Evolutionary conservation across 2,329 filamentous ascomycete genomes (phyloP), one percentile per base, ranked within the genome.

Genomic region (Macroventuria anomochaeta): DNA sequence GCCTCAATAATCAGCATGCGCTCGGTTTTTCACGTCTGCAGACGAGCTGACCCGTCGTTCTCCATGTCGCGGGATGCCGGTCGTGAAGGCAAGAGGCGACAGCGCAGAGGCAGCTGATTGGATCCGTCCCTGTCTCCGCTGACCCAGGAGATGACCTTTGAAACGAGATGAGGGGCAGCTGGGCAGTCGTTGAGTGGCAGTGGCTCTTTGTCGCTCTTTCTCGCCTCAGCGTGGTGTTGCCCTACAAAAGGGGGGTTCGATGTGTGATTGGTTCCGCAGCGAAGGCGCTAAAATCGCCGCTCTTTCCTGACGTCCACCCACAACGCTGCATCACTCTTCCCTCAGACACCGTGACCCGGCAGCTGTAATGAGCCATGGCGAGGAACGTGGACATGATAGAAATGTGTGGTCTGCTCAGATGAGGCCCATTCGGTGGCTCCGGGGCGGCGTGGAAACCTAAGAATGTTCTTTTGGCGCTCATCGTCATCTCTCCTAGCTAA

Each of bases 111-210:
- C 37, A 40, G 52, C 62, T 60, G 60, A 70, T 70, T 72, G 68
- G 67, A 15, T 23, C 28, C 26, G 46, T 53, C 17, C 31, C 32
- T 38, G 21, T 28, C 55, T 39, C 50, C 49, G 50, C 36, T 37
- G 37, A 44, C 46, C 54, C 46, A 54, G 54, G 15, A 29, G 51
- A 41, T 23, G 40, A 43, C 47, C 41, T 18, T 40, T 34, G 52
- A 63, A 62, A 63, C 59, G 61, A 71, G 62, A 73, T 71, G 67
- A 71, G 61, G 61, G 54, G 58, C 59, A 63, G 62, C 43, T 61
- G 62, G 53, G 43, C 49, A 37, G 42, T 34, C 33, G 37, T 46
- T 62, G 48, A 68, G 64, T 68, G 68, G 67, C 50, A 53, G 57
- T 53, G 48, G 33, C 49, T 58, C 46, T 46, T 46, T 37, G 28